Conservation (phyloP, 345 rosid species). For the Jatropha curcas region DNA sequence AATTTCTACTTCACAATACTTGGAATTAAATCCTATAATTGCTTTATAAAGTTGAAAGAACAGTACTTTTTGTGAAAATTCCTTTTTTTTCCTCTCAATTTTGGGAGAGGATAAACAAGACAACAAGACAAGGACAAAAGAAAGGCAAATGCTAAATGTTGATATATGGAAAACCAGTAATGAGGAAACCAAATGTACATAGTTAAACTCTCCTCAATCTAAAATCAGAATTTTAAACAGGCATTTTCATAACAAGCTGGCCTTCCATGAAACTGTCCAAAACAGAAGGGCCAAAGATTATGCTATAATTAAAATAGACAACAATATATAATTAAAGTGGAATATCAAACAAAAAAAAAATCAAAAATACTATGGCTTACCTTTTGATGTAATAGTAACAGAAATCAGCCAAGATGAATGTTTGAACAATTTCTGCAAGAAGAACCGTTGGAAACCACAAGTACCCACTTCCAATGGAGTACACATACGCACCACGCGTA, state of each 20-base stretch:
- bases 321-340: neutral
- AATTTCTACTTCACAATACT: no score
- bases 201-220: neutral
- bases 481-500: conserved; percentile 49
- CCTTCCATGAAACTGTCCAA: conserved; percentile 39
- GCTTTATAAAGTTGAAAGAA: no score
- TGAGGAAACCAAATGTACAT: neutral
- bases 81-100: no score
- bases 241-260: conserved; percentile 46
- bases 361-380: neutral
- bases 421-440: conserved; percentile 66
- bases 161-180: no score
- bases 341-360: neutral
- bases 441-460: conserved; percentile 66
- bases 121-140: no score
- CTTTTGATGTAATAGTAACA: conserved; percentile 74
- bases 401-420: conserved; percentile 83
- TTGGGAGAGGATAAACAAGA: no score
- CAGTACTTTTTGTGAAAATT: no score
- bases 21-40: no score
- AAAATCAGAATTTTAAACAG: conserved; percentile 27
- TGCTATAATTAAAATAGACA: neutral
- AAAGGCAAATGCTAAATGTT: no score
- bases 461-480: conserved; percentile 52
- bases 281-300: neutral